These are phyloP conservation scores for Athelia sp. DNA, from an alignment of 1,284 basidiomycete genomes.

Conservation along the genomic window DNA sequence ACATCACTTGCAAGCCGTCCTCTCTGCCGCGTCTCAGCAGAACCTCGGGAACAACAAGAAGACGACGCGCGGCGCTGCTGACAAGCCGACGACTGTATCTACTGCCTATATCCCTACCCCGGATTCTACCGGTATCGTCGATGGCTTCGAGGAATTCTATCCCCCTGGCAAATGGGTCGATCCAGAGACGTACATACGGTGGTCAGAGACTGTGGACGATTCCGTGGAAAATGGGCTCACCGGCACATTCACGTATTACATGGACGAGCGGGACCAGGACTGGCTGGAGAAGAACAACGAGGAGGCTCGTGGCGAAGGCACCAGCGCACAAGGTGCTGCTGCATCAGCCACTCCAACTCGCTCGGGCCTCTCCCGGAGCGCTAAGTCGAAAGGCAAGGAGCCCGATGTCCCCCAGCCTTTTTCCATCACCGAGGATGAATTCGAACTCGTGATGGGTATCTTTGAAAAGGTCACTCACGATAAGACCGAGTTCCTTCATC, in stretches of 20 bases:
- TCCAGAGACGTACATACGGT: conserved; percentile 77
- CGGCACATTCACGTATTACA: conserved; percentile 79
- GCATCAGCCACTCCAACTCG: conserved; percentile 36
- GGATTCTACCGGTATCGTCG: conserved; percentile 79
- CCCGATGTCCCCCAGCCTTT: conserved; percentile 58
- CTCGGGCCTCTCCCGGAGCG: conserved; percentile 54
- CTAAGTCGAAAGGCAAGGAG: conserved; percentile 78
- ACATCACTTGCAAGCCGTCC: conserved; percentile 86
- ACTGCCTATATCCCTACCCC: conserved; percentile 89
- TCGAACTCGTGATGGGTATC: conserved; percentile 93
- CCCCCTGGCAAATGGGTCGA: conserved; percentile 68
- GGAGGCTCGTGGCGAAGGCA: conserved; percentile 81
- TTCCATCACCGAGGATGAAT: conserved; percentile 81
- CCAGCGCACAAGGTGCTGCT: conserved; percentile 65
- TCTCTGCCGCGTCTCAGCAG: conserved; percentile 67
- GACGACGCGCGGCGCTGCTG: conserved; percentile 34
- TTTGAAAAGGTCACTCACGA: conserved; percentile 93
- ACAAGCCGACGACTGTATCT: conserved; percentile 29
- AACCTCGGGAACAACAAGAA: conserved; percentile 38
- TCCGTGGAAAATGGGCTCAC: conserved; percentile 49
- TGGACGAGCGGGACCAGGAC: conserved; percentile 95
- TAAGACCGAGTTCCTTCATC: conserved; percentile 87
- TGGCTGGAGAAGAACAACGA: conserved; percentile 94
- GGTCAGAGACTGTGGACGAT: conserved; percentile 89
- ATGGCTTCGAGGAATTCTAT: conserved; percentile 74